Evolutionary conservation across 495 filamentous ascomycete species (phyloP), one percentile per base, ranked within the genome.

Genomic region (Cudoniella acicularis): DNA sequence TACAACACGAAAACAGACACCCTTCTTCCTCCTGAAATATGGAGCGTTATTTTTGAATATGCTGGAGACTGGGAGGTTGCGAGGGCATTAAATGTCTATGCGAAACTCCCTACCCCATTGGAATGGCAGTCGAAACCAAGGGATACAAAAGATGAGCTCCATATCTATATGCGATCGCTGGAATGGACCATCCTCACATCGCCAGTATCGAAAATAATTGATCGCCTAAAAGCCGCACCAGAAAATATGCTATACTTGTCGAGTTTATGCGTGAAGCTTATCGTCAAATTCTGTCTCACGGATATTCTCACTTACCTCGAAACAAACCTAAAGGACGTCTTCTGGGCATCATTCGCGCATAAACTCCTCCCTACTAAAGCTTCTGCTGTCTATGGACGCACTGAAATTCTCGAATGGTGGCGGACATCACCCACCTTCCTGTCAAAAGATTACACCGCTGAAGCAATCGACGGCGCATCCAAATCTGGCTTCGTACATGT

Each of bases 401-500:
- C 86, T 1, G 87, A 88, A 27, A 87, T 97, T 48, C 76, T 97
- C 10, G 87, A 90, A 58, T 97, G 91, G 89, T 97, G 92, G 90
- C 82, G 79, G 17, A 86, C 83, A 27, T 87, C 86, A 0, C 86
- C 89, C 0, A 84, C 82, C 2, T 90, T 92, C 54, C 78, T 92
- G 1, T 87, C 85, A 56, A 93, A 92, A 73, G 84, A 92, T 67
- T 80, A 82, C 65, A 49, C 68, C 52, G 76, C 83, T 47, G 91
- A 96, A 69, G 89, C 92, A 24, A 80, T 97, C 64, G 89, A 97
- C 70, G 87, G 88, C 42, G 92, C 92, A 11, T 93, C 88, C 16
- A 84, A 86, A 43, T 83, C 88, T 40, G 92, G 92, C 11, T 90
- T 90, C 64, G 79, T 93, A 23, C 83, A 88, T 54, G 89, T 96